Evolutionary conservation across 2,329 filamentous ascomycete genomes (phyloP), one percentile per base, ranked within the genome.

Genomic region (Penicillium frequentans): DNA sequence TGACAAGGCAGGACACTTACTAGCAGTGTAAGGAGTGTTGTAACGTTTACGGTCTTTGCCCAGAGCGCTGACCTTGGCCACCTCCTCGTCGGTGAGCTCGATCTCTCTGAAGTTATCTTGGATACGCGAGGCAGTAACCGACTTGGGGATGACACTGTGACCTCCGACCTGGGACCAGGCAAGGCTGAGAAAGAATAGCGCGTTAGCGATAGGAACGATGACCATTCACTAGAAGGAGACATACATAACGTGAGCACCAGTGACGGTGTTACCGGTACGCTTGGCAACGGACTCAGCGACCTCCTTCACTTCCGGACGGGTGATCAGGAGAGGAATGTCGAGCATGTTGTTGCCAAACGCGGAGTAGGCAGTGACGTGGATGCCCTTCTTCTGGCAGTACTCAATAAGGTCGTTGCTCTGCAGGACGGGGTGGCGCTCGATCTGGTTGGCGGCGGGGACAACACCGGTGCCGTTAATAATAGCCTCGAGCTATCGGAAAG

Each of bases 351-450:
- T 84, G 14, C 81, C 86, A 23, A 89, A 81, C 4, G 86, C 73
- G 42, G 84, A 87, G 73, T 89, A 89, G 5, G 86, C 86, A 65
- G 84, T 82, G 47, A 88, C 71, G 58, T 84, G 76, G 60, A 89
- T 88, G 58, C 78, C 78, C 70, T 87, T 82, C 61, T 79, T 70
- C 52, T 81, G 73, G 74, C 82, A 85, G 72, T 82, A 86, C 14
- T 81, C 75, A 8, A 87, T 71, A 27, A 90, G 74, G 19, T 82
- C 77, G 2, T 75, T 75, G 68, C 85, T 87, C 69, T 88, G 87
- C 11, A 90, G 78, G 65, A 87, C 88, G 2, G 87, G 86, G 70
- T 90, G 86, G 51, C 85, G 85, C 70, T 90, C 87, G 61, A 90
- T 85, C 74, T 90, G 87, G 73, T 90, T 89, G 64, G 83, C 82